Conservation (phyloP, 148 eudicot genomes). For the Beta vulgaris region DNA sequence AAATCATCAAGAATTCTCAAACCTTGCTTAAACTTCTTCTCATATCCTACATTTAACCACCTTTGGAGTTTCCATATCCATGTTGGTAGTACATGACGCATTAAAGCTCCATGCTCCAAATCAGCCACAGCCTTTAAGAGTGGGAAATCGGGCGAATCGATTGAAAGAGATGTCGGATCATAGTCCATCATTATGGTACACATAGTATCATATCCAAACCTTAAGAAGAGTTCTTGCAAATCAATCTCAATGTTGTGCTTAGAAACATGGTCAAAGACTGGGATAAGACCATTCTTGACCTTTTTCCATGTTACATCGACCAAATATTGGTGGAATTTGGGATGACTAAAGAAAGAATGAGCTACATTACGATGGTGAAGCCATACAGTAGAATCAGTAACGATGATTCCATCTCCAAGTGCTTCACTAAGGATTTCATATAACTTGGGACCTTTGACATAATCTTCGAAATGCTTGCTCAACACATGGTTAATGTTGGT, state of each 20-base stretch:
- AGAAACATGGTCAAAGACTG: conserved; percentile 29
- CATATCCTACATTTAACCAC: conserved; percentile 43
- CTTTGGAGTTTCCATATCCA: conserved; percentile 43
- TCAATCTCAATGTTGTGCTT: conserved; percentile 29
- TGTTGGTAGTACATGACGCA: conserved; percentile 37
- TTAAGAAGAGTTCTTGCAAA: conserved; percentile 44
- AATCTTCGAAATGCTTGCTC: too few species aligned
- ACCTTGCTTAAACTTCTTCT: conserved; percentile 27
- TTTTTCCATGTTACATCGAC: conserved; percentile 25
- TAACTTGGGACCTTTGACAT: too few species aligned
- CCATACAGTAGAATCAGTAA: too few species aligned
- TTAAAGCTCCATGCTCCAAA: conserved; percentile 28
- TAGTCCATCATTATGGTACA: conserved; percentile 36
- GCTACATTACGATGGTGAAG: conserved; percentile 27
- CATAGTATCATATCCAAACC: conserved; percentile 41
- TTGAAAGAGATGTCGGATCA: conserved; percentile 34
- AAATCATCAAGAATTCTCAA: conserved; percentile 27
- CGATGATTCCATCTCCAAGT: too few species aligned
- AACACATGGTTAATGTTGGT: too few species aligned
- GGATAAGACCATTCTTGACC: conserved; percentile 33
- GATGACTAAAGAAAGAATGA: conserved; percentile 18
- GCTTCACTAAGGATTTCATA: too few species aligned
- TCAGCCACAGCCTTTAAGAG: conserved; percentile 36
- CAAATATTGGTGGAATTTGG: conserved; percentile 24
- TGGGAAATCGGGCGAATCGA: conserved; percentile 25